Conservation (phyloP, 306 rosid species). For the Trifolium dubium region DNA sequence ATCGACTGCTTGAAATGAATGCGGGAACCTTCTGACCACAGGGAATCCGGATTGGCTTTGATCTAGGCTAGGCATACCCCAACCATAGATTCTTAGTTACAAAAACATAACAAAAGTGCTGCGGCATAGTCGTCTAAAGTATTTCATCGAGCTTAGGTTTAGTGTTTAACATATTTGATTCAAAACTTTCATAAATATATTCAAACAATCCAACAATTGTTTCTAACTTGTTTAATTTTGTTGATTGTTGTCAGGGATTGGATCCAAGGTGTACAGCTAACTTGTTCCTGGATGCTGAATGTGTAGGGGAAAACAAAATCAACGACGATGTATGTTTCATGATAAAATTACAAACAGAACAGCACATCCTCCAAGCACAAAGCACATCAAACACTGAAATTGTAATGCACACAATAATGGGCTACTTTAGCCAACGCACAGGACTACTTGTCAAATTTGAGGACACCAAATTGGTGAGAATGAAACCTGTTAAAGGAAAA, state of each 20-base stretch:
- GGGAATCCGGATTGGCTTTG: too few species aligned
- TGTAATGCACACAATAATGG: constrained; percentile 71
- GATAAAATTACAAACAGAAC: constrained; percentile 65
- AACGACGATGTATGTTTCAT: constrained; percentile 74
- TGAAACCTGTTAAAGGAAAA: constrained; percentile 59
- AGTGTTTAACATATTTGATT: too few species aligned
- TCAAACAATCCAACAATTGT: not conserved
- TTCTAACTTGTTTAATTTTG: not conserved
- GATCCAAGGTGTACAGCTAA: constrained; percentile 84
- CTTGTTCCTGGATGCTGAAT: constrained; percentile 72
- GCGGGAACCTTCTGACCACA: too few species aligned
- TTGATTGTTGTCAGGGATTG: constrained; percentile 61
- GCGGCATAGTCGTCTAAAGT: too few species aligned
- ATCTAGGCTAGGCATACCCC: too few species aligned
- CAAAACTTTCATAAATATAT: too few species aligned
- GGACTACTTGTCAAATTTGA: constrained; percentile 82
- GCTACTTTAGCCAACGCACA: constrained; percentile 86
- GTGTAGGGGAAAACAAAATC: constrained; percentile 67
- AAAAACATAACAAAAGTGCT: too few species aligned
- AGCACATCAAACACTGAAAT: constrained; percentile 70
- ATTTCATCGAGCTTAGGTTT: too few species aligned
- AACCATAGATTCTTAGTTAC: too few species aligned
- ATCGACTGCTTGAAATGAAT: too few species aligned
- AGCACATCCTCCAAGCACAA: constrained; percentile 59
- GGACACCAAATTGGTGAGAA: constrained; percentile 74